Base-by-base conservation (phyloP, 495 filamentous ascomycete genomes). In the Neohortaea acidophila region DNA sequence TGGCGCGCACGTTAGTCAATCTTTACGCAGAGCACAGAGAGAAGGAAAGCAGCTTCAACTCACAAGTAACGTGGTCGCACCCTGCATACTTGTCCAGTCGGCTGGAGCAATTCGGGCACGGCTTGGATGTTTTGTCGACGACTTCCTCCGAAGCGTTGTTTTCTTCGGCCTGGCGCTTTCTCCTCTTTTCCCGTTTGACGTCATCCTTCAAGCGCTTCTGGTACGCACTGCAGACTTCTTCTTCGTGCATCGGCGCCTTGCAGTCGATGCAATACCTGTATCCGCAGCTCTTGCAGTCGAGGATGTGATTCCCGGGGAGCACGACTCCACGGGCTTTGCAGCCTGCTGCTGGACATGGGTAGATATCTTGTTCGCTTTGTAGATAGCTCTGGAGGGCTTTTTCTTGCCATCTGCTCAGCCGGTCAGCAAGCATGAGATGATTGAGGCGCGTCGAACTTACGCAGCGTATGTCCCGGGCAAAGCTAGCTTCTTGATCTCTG, bases 201-300 rank as follows among this genome's bases (percentile, higher is more conserved):
- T 44, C 33, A 1, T 41, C 45, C 15, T 43, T 49, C 8, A 33
- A 26, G 9, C 55, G 43, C 21, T 54, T 39, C 10, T 55, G 45
- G 31, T 55, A 57, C 27, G 58, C 49, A 15, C 37, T 38, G 45
- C 62, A 65, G 3, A 51, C 55, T 33, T 49, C 47, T 30, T 54
- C 58, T 15, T 54, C 39, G 41, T 65, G 62, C 55, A 54, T 63
- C 4, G 36, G 45, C 27, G 35, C 38, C 22, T 59, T 46, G 49
- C 61, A 57, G 0, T 26, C 17, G 21, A 56, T 50, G 41, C 62
- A 65, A 36, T 56, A 50, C 7, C 41, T 41, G 30, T 48, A 58
- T 9, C 46, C 43, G 41, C 62, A 65, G 4, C 26, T 38, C 3
- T 34, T 32, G 44, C 62, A 65, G 17, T 8, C 19, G 30, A 42